Percentiles rank a stretch among this genome's conserved stretches.
Evolutionary conservation across 495 filamentous ascomycete genomes (phyloP).

Genomic region (Aspergillus kassunensis): DNA sequence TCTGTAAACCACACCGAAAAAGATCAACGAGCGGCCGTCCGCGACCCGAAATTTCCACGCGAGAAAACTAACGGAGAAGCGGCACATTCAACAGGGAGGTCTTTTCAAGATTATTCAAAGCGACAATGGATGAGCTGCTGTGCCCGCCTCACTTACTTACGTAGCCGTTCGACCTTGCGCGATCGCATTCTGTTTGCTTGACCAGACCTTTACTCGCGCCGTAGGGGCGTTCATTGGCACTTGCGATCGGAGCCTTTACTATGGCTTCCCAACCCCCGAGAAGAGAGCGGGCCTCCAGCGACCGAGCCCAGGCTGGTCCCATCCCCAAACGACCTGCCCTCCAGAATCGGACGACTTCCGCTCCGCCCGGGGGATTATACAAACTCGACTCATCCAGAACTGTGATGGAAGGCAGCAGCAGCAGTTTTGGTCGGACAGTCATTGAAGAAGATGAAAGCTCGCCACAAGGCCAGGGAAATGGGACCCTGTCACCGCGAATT

Average conservation of each 20-base stretch:
- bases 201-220: constrained; percentile 13
- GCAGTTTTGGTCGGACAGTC: constrained; percentile 26
- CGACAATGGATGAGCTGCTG: constrained; percentile 40
- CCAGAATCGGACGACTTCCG: constrained; percentile 33
- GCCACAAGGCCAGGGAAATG: constrained; percentile 12
- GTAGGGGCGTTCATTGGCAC: constrained; percentile 11
- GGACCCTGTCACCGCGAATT: constrained; percentile 12
- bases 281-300: constrained; percentile 32
- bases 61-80: not conserved
- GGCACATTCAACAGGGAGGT: not conserved
- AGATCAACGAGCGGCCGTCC: constrained; percentile 2
- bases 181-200: constrained; percentile 22
- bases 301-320: constrained; percentile 28
- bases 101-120: constrained; percentile 6
- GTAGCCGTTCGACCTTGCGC: constrained; percentile 28
- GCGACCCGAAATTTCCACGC: not conserved
- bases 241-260: constrained; percentile 3
- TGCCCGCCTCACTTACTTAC: constrained; percentile 26
- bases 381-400: constrained; percentile 24
- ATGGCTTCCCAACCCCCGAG: constrained; percentile 24
- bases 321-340: constrained; percentile 30
- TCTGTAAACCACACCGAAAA: not conserved
- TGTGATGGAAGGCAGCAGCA: constrained; percentile 18
- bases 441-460: constrained; percentile 34
- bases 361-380: constrained; percentile 29